A percentile compares a stretch with the other conserved stretches of the same genome.
Evolutionary conservation across 371 early-diverging fungal genomes (phyloP).

Genomic region (Mucor lusitanicus): DNA sequence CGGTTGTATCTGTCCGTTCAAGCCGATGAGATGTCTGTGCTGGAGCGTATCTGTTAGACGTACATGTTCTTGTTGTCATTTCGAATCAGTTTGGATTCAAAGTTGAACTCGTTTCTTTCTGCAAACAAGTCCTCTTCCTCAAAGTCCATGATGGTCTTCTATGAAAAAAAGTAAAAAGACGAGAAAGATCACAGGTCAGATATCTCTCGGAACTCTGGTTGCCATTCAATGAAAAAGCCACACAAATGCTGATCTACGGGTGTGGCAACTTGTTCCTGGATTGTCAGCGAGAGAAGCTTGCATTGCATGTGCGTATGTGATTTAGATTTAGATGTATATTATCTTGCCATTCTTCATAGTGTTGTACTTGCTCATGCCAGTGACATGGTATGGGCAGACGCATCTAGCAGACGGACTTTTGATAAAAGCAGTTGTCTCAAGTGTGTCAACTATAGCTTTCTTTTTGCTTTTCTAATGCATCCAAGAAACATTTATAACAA

Average conservation of each 20-base stretch:
- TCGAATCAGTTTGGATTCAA: constrained; percentile 36
- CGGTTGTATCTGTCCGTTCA: constrained; percentile 66
- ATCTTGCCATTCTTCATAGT: too few relatives aligned
- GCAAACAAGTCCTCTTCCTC: constrained; percentile 16
- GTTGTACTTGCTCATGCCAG: too few relatives aligned
- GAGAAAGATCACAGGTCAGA: background rate
- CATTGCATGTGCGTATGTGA: too few relatives aligned
- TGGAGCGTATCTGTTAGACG: background rate
- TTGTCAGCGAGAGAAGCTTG: too few relatives aligned
- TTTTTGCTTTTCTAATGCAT: constrained; percentile 28
- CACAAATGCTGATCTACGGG: background rate
- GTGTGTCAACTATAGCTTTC: background rate
- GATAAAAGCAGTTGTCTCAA: too few relatives aligned
- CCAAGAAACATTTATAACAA: constrained; percentile 34
- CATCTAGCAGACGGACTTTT: too few relatives aligned
- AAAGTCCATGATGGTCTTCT: background rate
- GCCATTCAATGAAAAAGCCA: background rate
- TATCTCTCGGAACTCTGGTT: background rate
- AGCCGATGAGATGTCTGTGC: background rate
- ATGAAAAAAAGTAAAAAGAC: constrained; percentile 4
- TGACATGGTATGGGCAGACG: too few relatives aligned
- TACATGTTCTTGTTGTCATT: constrained; percentile 51
- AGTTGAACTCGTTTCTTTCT: constrained; percentile 25
- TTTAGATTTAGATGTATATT: too few relatives aligned
- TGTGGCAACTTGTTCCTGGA: too few relatives aligned